Conservation (phyloP, 371 early-diverging fungal species). For the Rhizopus delemar region DNA sequence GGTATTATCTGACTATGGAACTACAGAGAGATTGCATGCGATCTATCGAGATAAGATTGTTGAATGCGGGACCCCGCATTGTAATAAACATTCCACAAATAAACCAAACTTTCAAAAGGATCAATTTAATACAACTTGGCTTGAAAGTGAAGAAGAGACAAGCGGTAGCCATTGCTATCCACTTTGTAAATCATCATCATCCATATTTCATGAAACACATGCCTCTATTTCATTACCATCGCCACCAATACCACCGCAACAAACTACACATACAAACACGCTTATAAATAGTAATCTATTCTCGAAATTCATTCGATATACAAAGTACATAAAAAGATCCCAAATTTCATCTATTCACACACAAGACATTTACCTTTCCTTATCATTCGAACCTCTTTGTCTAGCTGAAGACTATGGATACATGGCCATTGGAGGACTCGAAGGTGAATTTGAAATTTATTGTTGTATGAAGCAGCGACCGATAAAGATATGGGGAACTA, state of each 20-base stretch:
- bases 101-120: background rate
- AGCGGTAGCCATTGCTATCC: background rate
- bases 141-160: slow-evolving; percentile 20
- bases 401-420: slow-evolving; percentile 58
- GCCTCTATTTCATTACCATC: slow-evolving; percentile 20
- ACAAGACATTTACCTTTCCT: slow-evolving; percentile 29
- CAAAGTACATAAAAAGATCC: slow-evolving; percentile 48
- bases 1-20: slow-evolving; percentile 46
- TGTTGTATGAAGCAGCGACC: slow-evolving; percentile 46
- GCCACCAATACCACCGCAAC: background rate
- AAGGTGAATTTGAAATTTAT: slow-evolving; percentile 51
- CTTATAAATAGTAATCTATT: slow-evolving; percentile 8
- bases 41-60: slow-evolving; percentile 49
- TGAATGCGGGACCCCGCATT: slow-evolving; percentile 45
- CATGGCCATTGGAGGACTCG: slow-evolving; percentile 54
- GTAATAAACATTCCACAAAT: background rate
- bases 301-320: slow-evolving; percentile 36
- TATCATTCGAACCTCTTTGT: slow-evolving; percentile 50
- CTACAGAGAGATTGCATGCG: slow-evolving; percentile 50
- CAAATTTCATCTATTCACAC: slow-evolving; percentile 34
- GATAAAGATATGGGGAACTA: slow-evolving; percentile 44
- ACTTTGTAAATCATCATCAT: background rate
- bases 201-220: slow-evolving; percentile 26
- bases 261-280: slow-evolving; percentile 9
- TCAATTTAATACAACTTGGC: slow-evolving; percentile 19